Evolutionary conservation across 2,329 filamentous ascomycete species (phyloP).

Genomic region (Fusarium torulosum): DNA sequence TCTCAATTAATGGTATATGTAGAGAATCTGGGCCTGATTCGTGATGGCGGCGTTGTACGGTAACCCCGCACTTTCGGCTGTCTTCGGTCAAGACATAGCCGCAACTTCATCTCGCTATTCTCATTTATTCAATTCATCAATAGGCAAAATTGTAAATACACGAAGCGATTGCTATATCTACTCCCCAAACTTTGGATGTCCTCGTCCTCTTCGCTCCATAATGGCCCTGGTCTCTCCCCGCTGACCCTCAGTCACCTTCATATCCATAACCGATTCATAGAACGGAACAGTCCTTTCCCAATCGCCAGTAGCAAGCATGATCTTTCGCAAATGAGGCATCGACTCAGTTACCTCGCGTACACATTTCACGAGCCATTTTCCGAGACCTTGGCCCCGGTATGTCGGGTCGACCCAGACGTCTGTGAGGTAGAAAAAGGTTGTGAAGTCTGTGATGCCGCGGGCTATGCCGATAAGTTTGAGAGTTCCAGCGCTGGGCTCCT

Average conservation of each 20-base stretch:
- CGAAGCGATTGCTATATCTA: no score
- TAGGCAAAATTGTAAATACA: no score
- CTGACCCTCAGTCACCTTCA: constrained; percentile 45
- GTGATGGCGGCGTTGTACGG: not conserved
- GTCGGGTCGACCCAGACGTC: constrained; percentile 71
- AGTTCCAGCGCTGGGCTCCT: not conserved
- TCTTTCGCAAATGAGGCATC: constrained; percentile 67
- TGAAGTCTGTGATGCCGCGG: constrained; percentile 73
- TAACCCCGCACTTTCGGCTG: constrained; percentile 4
- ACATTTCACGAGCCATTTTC: constrained; percentile 70
- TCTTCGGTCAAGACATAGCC: not conserved
- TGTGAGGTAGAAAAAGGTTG: constrained; percentile 71
- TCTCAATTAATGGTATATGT: not conserved
- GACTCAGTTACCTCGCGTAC: constrained; percentile 63
- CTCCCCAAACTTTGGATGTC: constrained; percentile 37
- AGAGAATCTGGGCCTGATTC: no score
- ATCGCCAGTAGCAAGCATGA: constrained; percentile 61
- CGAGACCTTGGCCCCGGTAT: constrained; percentile 69
- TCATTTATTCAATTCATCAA: not conserved
- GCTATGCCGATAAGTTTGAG: constrained; percentile 49
- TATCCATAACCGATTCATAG: constrained; percentile 51
- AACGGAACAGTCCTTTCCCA: constrained; percentile 52
- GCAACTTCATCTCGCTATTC: no score
- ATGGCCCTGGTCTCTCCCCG: constrained; percentile 41
- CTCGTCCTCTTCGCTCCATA: constrained; percentile 43